Percentiles rank a stretch among this genome's conserved stretches.
phyloP scores from a whole-genome alignment of 768 basidiomycete species.

The Russula dissimulans region DNA sequence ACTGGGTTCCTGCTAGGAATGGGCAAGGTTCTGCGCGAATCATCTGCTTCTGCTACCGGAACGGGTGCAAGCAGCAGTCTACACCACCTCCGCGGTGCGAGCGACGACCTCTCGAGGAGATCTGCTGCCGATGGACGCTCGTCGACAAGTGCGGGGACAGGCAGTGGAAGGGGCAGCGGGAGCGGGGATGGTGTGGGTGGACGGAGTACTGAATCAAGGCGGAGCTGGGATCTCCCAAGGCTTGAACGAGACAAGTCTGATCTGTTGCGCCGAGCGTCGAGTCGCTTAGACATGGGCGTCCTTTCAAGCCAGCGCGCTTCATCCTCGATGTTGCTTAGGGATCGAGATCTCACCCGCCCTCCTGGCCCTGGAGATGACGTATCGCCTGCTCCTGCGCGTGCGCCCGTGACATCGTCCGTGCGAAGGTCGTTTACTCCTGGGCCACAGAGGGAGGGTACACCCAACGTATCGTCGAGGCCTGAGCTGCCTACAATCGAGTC shows the following conservation, averaged over 20 bases:
- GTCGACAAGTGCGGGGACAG: slow-evolving; percentile 17
- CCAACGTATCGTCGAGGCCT: slow-evolving; percentile 19
- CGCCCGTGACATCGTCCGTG: slow-evolving; percentile 24
- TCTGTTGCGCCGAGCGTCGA: slow-evolving; percentile 25
- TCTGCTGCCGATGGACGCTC: slow-evolving; percentile 27
- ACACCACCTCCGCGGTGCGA: slow-evolving; percentile 42
- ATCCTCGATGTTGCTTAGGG: slow-evolving; percentile 26
- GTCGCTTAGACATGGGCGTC: slow-evolving; percentile 18
- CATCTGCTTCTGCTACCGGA: slow-evolving; percentile 27
- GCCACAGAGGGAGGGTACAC: slow-evolving; percentile 41
- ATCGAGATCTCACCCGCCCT: slow-evolving; percentile 17
- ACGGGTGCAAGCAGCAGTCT: slow-evolving; percentile 24
- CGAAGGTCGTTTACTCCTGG: slow-evolving; percentile 51
- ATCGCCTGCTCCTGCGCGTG: background rate
- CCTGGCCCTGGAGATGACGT: slow-evolving; percentile 8
- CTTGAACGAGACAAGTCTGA: slow-evolving; percentile 20
- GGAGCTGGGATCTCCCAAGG: slow-evolving; percentile 35
- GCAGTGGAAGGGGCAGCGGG: slow-evolving; percentile 33
- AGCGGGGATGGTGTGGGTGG: slow-evolving; percentile 43
- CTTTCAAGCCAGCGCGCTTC: slow-evolving; percentile 15
- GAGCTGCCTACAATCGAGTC: slow-evolving; percentile 21
- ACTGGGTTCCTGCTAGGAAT: slow-evolving; percentile 71
- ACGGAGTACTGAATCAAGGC: slow-evolving; percentile 40
- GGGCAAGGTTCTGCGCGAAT: slow-evolving; percentile 59
- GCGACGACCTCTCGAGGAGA: slow-evolving; percentile 37